Evolutionary conservation across 345 rosid species (phyloP).

Genomic region (Geranium brycei): DNA sequence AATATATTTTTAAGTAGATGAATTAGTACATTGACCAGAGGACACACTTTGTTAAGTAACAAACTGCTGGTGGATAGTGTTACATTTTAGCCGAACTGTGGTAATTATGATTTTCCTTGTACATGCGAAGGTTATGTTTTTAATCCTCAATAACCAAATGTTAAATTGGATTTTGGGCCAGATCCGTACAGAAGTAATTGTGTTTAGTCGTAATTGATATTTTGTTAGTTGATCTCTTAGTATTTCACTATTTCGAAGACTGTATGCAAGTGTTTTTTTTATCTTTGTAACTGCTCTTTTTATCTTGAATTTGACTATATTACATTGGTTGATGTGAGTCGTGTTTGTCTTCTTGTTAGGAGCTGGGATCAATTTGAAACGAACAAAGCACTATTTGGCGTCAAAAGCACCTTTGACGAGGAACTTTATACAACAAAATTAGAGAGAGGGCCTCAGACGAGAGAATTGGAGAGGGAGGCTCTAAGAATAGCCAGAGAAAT

Average conservation of each 20-base stretch:
- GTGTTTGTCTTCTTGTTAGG: slow-evolving; percentile 20
- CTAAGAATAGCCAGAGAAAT: slow-evolving; percentile 80
- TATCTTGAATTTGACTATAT: background rate
- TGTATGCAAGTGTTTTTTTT: no score
- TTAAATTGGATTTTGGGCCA: background rate
- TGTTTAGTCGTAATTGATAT: no score
- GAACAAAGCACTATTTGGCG: slow-evolving; percentile 69
- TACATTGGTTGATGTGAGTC: background rate
- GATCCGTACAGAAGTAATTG: background rate
- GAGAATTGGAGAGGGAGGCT: slow-evolving; percentile 68
- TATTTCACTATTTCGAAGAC: background rate
- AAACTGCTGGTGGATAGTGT: background rate
- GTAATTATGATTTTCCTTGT: background rate
- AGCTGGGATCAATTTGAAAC: slow-evolving; percentile 84
- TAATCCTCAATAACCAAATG: background rate
- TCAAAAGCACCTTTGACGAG: slow-evolving; percentile 75
- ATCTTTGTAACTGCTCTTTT: background rate
- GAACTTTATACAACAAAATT: slow-evolving; percentile 86
- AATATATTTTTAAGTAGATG: background rate
- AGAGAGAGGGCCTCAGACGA: slow-evolving; percentile 46
- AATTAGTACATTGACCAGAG: background rate
- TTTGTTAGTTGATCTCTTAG: background rate
- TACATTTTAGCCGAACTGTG: background rate
- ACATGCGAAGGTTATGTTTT: background rate
- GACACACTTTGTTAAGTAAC: background rate